A percentile compares a stretch with the other conserved stretches of the same genome.
phyloP scores from a whole-genome alignment of 768 basidiomycete genomes.

The Lactarius indigo region DNA sequence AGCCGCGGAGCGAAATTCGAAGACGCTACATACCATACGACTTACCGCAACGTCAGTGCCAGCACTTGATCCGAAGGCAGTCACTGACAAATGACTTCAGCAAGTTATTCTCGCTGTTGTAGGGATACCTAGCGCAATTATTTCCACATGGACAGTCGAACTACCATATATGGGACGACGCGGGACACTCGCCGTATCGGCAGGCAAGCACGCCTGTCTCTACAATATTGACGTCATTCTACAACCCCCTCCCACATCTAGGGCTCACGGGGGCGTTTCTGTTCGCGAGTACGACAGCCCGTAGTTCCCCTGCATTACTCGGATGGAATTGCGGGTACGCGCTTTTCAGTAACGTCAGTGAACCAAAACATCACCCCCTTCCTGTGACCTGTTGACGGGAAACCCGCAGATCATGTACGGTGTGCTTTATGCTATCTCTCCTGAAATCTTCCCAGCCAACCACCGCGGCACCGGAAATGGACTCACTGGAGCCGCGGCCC shows the following conservation, averaged over 20 bases:
- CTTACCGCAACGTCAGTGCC: constrained; percentile 36
- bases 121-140: constrained; percentile 67
- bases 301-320: constrained; percentile 60
- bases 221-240: constrained; percentile 37
- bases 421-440: constrained; percentile 65
- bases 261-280: constrained; percentile 74
- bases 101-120: constrained; percentile 66
- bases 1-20: constrained; percentile 36
- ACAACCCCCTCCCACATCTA: constrained; percentile 45
- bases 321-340: constrained; percentile 79
- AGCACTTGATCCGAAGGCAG: neutral
- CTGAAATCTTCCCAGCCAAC: constrained; percentile 69
- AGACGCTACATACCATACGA: constrained; percentile 35
- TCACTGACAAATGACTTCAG: constrained; percentile 34
- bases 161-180: constrained; percentile 58
- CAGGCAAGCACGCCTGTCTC: constrained; percentile 43
- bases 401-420: constrained; percentile 65
- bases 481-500: constrained; percentile 53
- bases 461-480: constrained; percentile 73
- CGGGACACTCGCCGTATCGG: constrained; percentile 62
- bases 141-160: constrained; percentile 72
- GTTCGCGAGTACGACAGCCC: constrained; percentile 70
- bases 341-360: constrained; percentile 56
- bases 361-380: neutral
- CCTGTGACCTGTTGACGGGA: constrained; percentile 10